A percentile compares a stretch with the other conserved stretches of the same genome.
These are phyloP conservation scores for Penicillium frequentans DNA, from an alignment of 2,329 filamentous ascomycete genomes.

Conservation along the genomic window DNA sequence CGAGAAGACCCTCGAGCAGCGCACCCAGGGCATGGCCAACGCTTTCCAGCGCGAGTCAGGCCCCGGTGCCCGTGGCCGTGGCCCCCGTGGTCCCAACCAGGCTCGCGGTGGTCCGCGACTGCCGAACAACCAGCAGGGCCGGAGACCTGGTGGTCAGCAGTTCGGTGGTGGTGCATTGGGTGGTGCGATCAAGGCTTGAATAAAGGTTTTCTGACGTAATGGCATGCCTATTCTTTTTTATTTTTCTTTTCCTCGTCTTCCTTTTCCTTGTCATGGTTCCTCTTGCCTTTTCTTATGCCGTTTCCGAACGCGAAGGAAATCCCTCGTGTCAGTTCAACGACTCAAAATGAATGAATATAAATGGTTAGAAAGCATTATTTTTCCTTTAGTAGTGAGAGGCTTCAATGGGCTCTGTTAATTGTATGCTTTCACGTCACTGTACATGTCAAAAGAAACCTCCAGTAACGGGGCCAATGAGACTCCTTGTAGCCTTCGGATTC, in stretches of 20 bases:
- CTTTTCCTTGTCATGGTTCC: conserved; percentile 17
- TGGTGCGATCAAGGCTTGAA: conserved; percentile 52
- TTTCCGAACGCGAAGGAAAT: conserved; percentile 17
- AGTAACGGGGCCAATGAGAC: neutral
- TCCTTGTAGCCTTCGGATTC: no score
- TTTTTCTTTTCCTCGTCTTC: conserved; percentile 15
- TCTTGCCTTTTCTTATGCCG: conserved; percentile 19
- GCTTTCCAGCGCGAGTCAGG: conserved; percentile 93
- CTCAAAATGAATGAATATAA: conserved; percentile 26
- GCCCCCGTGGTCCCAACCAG: conserved; percentile 33
- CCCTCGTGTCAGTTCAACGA: conserved; percentile 18
- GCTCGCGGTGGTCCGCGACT: conserved; percentile 39
- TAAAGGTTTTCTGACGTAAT: conserved; percentile 31
- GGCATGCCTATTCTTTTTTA: conserved; percentile 29
- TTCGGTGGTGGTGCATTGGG: conserved; percentile 53
- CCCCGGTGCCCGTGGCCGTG: conserved; percentile 59
- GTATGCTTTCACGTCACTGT: neutral
- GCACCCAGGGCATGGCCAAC: conserved; percentile 92
- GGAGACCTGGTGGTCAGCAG: conserved; percentile 50
- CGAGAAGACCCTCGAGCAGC: conserved; percentile 94
- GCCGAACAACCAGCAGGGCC: conserved; percentile 42
- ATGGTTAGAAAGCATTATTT: conserved; percentile 19
- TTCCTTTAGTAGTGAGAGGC: neutral
- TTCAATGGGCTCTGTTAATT: neutral
- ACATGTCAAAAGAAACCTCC: neutral